Evolutionary conservation across 2,329 filamentous ascomycete genomes (phyloP), one percentile per base, ranked within the genome.

Genomic region (Colletotrichum noveboracense): DNA sequence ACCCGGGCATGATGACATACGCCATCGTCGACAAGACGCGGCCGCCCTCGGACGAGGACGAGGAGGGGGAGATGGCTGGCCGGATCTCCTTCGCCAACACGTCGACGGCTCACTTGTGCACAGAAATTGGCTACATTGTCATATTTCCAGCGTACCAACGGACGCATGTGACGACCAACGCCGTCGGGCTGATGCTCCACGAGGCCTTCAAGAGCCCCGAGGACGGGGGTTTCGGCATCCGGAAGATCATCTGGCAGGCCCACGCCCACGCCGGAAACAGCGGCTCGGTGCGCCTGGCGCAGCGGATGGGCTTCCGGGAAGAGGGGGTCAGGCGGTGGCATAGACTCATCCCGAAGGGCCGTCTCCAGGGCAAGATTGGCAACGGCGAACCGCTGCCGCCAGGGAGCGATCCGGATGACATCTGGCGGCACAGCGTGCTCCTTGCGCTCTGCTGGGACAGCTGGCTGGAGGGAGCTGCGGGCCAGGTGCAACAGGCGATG

Each of bases 121-220:
- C 79, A 16, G 81, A 83, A 73, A 80, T 83, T 9, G 86, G 85
- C 14, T 81, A 82, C 60, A 82, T 87, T 43, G 77, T 83, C 30
- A 81, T 82, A 12, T 77, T 85, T 16, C 84, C 84, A 3, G 38
- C 72, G 5, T 85, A 81, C 70, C 83, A 85, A 60, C 78, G 80
- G 34, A 84, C 83, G 7, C 82, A 85, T 70, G 83, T 86, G 38
- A 80, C 80, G 28, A 82, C 80, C 9, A 81, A 84, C 70, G 79
- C 83, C 21, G 79, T 82, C 16, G 83, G 83, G 6, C 77, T 86
- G 28, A 66, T 85, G 72, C 68, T 85, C 64, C 80, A 81, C 55
- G 79, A 82, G 72, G 81, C 81, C 7, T 76, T 80, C 21, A 58
- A 26, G 12, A 28, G 38, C 5, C 30, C 64, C 3, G 79, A 60